Evolutionary conservation across 2,329 filamentous ascomycete species (phyloP).

Genomic region (Claviceps pusilla): DNA sequence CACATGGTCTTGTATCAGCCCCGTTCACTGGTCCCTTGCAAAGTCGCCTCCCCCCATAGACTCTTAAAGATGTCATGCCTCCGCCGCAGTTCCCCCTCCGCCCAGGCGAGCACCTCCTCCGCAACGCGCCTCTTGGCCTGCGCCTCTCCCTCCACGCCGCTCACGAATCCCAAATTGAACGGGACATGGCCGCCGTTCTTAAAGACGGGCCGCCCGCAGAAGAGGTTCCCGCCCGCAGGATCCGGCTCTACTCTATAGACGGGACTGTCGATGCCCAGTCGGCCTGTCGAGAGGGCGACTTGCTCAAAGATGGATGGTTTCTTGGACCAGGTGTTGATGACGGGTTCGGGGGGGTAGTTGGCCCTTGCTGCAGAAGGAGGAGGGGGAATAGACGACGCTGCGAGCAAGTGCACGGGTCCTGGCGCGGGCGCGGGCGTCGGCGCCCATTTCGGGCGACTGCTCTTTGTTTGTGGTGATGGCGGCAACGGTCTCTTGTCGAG

Average conservation of each 20-base stretch:
- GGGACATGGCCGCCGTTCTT: constrained; percentile 17
- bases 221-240: constrained; percentile 14
- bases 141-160: constrained; percentile 18
- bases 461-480: neutral
- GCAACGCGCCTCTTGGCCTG: constrained; percentile 25
- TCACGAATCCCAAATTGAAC: constrained; percentile 18
- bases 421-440: neutral
- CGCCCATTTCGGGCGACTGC: neutral
- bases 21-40: neutral
- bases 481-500: neutral
- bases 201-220: constrained; percentile 22
- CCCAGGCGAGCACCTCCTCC: constrained; percentile 21
- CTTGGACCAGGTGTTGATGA: neutral
- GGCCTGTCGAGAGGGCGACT: constrained; percentile 18
- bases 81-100: constrained; percentile 15
- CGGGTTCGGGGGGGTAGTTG: neutral
- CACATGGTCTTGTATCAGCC: neutral
- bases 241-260: constrained; percentile 18
- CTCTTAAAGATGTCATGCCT: constrained; percentile 4
- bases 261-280: constrained; percentile 19
- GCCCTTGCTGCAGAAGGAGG: neutral
- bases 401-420: neutral
- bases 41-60: constrained; percentile 1
- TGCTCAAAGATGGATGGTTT: constrained; percentile 10
- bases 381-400: neutral